Percentiles rank a stretch among this genome's conserved stretches.
Conservation (phyloP, 805 yeast species). For the Myxozyma kluyveri region DNA sequence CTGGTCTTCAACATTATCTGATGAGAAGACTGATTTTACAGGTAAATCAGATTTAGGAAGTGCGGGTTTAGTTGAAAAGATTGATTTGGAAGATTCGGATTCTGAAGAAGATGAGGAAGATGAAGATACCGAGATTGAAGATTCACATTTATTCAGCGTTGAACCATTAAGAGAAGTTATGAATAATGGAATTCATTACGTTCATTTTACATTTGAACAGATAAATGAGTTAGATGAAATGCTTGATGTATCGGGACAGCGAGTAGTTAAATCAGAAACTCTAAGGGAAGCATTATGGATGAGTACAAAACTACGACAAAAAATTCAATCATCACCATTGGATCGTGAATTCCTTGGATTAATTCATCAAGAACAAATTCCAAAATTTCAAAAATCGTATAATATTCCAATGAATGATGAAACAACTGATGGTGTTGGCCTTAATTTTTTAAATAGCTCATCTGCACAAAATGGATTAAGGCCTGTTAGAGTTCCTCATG, state of each 20-base stretch:
- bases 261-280: slow-evolving; percentile 43
- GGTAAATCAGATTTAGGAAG: too few species aligned
- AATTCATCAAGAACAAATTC: slow-evolving; percentile 3
- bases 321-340: slow-evolving; percentile 38
- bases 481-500: background rate
- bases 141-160: slow-evolving; percentile 5
- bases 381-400: slow-evolving; percentile 5
- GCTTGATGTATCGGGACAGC: slow-evolving; percentile 40
- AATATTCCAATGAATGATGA: slow-evolving; percentile 45
- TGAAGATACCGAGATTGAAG: background rate
- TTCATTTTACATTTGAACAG: slow-evolving; percentile 51
- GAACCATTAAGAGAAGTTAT: slow-evolving; percentile 39
- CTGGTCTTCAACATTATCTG: background rate
- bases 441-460: slow-evolving; percentile 30
- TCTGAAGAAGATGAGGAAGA: background rate
- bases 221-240: slow-evolving; percentile 46
- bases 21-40: background rate
- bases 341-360: slow-evolving; percentile 7
- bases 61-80: too few species aligned
- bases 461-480: too few species aligned
- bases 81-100: background rate
- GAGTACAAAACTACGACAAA: slow-evolving; percentile 45
- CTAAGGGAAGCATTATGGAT: slow-evolving; percentile 52
- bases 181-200: slow-evolving; percentile 46
- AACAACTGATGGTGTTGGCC: slow-evolving; percentile 48